phyloP scores from a whole-genome alignment of 2,329 filamentous ascomycete species.

The Hypoxylon sp. region DNA sequence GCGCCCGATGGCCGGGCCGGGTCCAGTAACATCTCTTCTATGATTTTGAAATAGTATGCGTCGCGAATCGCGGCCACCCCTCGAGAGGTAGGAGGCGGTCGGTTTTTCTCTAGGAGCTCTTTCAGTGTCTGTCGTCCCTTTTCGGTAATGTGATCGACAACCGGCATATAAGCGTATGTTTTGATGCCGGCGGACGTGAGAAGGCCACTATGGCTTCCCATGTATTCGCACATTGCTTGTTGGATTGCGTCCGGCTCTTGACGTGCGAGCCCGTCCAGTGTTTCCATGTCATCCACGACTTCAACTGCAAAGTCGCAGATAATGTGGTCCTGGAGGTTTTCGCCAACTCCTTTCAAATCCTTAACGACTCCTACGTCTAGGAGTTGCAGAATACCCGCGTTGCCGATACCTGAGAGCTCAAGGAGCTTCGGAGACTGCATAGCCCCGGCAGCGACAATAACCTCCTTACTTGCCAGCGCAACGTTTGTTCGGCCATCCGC shows the following conservation, averaged over 20 bases:
- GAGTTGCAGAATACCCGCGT: not conserved
- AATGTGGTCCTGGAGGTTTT: not conserved
- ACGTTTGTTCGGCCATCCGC: not conserved
- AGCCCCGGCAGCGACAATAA: not conserved
- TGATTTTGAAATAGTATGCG: too few relatives aligned
- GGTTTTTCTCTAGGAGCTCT: too few relatives aligned
- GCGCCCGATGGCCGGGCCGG: too few relatives aligned
- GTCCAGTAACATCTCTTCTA: too few relatives aligned
- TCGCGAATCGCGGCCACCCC: too few relatives aligned
- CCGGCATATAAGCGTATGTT: too few relatives aligned
- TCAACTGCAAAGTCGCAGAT: not conserved
- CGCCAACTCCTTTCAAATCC: not conserved
- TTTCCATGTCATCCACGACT: not conserved
- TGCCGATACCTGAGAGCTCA: not conserved
- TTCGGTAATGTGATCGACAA: too few relatives aligned
- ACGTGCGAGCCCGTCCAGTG: not conserved
- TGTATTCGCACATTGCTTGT: not conserved
- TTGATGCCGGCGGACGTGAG: too few relatives aligned
- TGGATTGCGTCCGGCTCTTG: not conserved
- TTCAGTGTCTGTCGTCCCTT: too few relatives aligned
- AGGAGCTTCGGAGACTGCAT: not conserved
- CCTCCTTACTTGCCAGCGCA: not conserved
- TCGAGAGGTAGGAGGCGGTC: too few relatives aligned
- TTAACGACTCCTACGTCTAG: not conserved
- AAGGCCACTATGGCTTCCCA: too few relatives aligned